phyloP scores from a whole-genome alignment of 140 eudicot genomes.

The Oenanthe javanica region DNA sequence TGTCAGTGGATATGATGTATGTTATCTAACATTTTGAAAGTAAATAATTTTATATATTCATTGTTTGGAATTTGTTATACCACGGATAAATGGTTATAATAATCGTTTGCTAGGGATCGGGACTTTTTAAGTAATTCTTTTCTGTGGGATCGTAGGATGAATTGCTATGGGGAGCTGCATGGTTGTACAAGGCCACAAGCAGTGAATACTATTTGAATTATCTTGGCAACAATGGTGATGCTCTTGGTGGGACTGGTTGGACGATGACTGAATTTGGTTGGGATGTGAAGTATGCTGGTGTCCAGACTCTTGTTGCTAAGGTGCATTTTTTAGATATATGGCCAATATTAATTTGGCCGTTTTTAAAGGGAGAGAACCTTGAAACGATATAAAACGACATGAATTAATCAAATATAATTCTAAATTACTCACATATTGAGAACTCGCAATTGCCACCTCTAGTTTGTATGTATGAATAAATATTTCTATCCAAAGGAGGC shows the following conservation, averaged over 20 bases:
- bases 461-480: too few relatives aligned
- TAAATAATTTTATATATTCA: background rate
- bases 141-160: slow-evolving; percentile 48
- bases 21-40: slow-evolving; percentile 10
- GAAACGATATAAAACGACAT: background rate
- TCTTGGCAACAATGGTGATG: slow-evolving; percentile 66
- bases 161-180: slow-evolving; percentile 94
- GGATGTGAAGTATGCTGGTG: slow-evolving; percentile 98
- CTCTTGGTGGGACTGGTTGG: slow-evolving; percentile 97
- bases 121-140: too few relatives aligned
- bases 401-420: too few relatives aligned
- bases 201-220: slow-evolving; percentile 66
- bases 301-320: slow-evolving; percentile 85
- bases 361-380: background rate
- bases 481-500: too few relatives aligned
- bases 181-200: slow-evolving; percentile 96
- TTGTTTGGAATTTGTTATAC: background rate
- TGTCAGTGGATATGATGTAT: slow-evolving; percentile 91
- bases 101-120: too few relatives aligned
- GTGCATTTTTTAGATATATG: slow-evolving; percentile 18
- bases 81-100: too few relatives aligned
- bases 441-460: too few relatives aligned
- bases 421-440: too few relatives aligned
- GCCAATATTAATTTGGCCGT: background rate
- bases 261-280: slow-evolving; percentile 94